Evolutionary conservation across 768 basidiomycete species (phyloP).

Genomic region (Trametes cinnabarina): DNA sequence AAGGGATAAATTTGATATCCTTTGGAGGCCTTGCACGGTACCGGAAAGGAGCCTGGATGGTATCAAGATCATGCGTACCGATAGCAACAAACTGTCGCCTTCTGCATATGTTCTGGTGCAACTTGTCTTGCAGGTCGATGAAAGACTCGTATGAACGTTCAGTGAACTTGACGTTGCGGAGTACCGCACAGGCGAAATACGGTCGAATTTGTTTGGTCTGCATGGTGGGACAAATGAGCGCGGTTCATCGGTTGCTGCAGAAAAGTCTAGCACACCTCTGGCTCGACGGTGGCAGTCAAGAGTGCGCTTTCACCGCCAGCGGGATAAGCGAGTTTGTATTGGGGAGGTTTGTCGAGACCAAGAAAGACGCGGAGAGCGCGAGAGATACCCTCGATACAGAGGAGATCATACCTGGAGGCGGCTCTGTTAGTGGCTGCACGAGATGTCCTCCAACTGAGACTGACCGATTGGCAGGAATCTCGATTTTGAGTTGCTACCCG

Average conservation of each 20-base stretch:
- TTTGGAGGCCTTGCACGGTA: slow-evolving; percentile 81
- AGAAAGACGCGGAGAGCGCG: slow-evolving; percentile 84
- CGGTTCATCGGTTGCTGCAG: neutral
- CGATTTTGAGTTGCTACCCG: slow-evolving; percentile 92
- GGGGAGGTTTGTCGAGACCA: slow-evolving; percentile 60
- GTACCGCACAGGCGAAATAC: slow-evolving; percentile 85
- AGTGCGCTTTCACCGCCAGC: slow-evolving; percentile 63
- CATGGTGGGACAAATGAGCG: neutral
- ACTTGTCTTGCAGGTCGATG: slow-evolving; percentile 98
- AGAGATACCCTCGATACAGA: slow-evolving; percentile 95
- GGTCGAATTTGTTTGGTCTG: slow-evolving; percentile 85
- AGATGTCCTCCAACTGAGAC: neutral
- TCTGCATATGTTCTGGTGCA: slow-evolving; percentile 94
- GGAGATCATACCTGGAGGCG: slow-evolving; percentile 81
- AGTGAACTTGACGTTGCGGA: slow-evolving; percentile 89
- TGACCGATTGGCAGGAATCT: slow-evolving; percentile 95
- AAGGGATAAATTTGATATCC: slow-evolving; percentile 87
- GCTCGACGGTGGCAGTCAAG: slow-evolving; percentile 63
- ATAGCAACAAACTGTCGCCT: slow-evolving; percentile 90
- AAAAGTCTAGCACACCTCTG: slow-evolving; percentile 59
- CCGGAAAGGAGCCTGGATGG: slow-evolving; percentile 81
- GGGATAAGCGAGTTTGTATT: slow-evolving; percentile 73
- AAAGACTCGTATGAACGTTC: slow-evolving; percentile 90
- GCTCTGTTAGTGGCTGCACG: slow-evolving; percentile 8
- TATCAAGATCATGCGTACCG: slow-evolving; percentile 96